Evolutionary conservation across 1,284 basidiomycete genomes (phyloP), one percentile per base, ranked within the genome.

Genomic region (Coriolopsis trogii): DNA sequence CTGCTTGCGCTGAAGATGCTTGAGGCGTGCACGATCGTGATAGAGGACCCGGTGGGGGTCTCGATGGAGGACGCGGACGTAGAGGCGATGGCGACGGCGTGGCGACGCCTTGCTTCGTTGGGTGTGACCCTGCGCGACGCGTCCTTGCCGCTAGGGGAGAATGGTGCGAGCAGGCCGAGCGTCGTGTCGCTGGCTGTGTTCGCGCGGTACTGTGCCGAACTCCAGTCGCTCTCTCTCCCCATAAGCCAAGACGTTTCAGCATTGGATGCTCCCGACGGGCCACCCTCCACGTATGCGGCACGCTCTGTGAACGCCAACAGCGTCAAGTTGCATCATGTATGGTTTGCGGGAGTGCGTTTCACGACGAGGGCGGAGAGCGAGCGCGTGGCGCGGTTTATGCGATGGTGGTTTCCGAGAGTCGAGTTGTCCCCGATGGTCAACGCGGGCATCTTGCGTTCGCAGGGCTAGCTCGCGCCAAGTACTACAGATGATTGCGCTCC

Each of bases 41-140:
- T 59, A 31, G 50, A 50, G 13, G 57, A 53, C 43, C 16, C 40
- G 10, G 33, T 40, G 8, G 44, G 50, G n/a, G 36, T 48, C 7
- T 23, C 25, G 18, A 47, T 59, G 45, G 13, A 41, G 5, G 51
- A 59, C 23, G 51, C 38, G 25, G 57, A 55, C 40, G 39, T 55
- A 26, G 41, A 30, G 13, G 39, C 36, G 21, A 55, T 59, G 45
- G 57, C 57, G 39, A 36, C 36, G 15, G 37, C 53, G 2, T 59
- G 57, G 57, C 51, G 44, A 7, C 25, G 21, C 9, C 31, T 58
- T 3, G 15, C 12, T 2, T 7, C 33, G 20, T 46, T 55, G 10
- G 48, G 42, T 7, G 34, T 59, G 10, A 16, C 41, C 4, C 15
- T 55, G 10, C 48, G 37, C 3, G 41, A 12, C n/a, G 41, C 18